Percentiles rank a stretch among this genome's conserved stretches.
Evolutionary conservation across 192 early-diverging fungal species (phyloP).

Genomic region (Podila horticola): DNA sequence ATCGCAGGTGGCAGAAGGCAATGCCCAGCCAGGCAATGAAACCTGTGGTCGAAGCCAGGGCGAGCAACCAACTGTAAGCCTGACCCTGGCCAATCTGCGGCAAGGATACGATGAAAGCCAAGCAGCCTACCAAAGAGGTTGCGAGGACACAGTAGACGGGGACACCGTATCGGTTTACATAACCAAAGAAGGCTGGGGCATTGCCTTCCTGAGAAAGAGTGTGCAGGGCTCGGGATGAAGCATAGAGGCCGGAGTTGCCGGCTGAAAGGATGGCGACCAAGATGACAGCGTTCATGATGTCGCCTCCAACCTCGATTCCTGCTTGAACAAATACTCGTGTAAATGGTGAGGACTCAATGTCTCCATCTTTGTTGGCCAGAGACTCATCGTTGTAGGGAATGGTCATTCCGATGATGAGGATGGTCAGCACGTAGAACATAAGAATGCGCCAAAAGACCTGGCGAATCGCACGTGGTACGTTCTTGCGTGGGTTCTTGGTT

Average conservation of each 20-base stretch:
- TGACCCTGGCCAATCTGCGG: conserved; percentile 17
- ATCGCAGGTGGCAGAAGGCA: conserved; percentile 79
- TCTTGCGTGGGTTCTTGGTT: conserved; percentile 79
- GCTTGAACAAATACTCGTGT: conserved; percentile 69
- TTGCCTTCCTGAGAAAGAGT: conserved; percentile 79
- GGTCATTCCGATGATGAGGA: conserved; percentile 83
- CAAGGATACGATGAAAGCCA: conserved; percentile 64
- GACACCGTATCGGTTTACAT: conserved; percentile 65
- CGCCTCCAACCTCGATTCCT: conserved; percentile 65
- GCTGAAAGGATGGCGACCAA: conserved; percentile 59
- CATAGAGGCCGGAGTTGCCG: conserved; percentile 83
- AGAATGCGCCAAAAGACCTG: conserved; percentile 86
- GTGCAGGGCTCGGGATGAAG: conserved; percentile 79
- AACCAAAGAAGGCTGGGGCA: conserved; percentile 69
- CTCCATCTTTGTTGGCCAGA: conserved; percentile 59
- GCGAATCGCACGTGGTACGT: conserved; percentile 71
- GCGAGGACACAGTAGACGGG: conserved; percentile 64
- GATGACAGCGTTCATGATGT: conserved; percentile 76
- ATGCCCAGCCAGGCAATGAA: conserved; percentile 87
- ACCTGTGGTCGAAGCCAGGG: conserved; percentile 75
- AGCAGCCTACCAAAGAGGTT: conserved; percentile 62
- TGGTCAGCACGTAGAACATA: conserved; percentile 83
- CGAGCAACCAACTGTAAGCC: conserved; percentile 68
- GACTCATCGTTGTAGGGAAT: conserved; percentile 69
- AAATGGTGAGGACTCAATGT: conserved; percentile 68